These are phyloP conservation scores for Dianthus caryophyllus DNA, from an alignment of 148 eudicot species.

Conservation along the genomic window DNA sequence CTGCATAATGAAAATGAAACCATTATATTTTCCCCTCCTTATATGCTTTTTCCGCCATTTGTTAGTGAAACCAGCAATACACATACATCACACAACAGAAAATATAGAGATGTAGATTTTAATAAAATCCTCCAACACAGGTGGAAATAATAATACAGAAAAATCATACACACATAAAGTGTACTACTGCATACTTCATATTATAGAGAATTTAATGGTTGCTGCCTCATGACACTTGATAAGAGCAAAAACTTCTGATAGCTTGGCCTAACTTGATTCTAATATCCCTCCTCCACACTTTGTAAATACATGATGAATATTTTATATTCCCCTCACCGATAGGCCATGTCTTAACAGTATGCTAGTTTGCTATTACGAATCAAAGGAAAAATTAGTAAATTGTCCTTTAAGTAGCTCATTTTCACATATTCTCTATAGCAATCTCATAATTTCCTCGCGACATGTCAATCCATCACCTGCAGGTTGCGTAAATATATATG, in stretches of 20 bases:
- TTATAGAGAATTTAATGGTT: background rate
- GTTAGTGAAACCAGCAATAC: background rate
- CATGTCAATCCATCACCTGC: too few species aligned
- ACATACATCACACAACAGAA: background rate
- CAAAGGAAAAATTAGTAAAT: background rate
- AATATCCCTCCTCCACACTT: background rate
- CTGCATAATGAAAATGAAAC: conserved; percentile 32
- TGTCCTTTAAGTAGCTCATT: background rate
- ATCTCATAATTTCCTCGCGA: background rate
- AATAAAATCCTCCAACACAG: background rate
- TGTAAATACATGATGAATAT: background rate
- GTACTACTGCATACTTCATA: background rate
- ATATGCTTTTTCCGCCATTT: background rate
- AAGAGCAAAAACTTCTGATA: background rate
- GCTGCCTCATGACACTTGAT: background rate
- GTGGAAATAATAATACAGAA: background rate
- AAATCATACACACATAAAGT: background rate
- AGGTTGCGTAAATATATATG: background rate
- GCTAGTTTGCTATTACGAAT: background rate
- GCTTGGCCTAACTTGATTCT: background rate
- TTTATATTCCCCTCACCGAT: too few species aligned
- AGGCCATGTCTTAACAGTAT: background rate
- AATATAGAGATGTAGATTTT: background rate
- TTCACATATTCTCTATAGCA: background rate
- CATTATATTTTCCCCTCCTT: background rate